Base-by-base conservation (phyloP, 768 basidiomycete genomes). In the Cubamyces sp. region DNA sequence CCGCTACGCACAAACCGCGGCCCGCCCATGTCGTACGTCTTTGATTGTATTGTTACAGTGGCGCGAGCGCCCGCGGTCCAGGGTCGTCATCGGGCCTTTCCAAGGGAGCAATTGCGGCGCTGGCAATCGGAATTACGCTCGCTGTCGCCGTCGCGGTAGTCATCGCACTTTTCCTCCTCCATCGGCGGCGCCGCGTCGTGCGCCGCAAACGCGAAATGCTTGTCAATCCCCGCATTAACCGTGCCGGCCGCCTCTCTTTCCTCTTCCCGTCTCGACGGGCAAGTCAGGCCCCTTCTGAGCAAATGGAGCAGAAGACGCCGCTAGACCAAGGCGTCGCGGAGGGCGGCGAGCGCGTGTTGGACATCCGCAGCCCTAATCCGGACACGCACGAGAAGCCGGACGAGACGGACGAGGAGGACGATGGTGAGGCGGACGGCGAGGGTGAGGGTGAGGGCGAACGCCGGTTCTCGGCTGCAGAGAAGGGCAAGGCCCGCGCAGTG, bases 101-200 rank as follows among this genome's bases (percentile, higher is more conserved):
- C 1, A 75, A 75, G 62, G 87, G 89, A 45, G 85, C 88, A 1
- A 84, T 90, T 56, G 88, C 88, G 19, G 90, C 88, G 0, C 76
- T 89, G 30, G 81, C 79, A 11, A 77, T 91, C 2, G 87, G 84
- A 3, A 79, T 80, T 21, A 70, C 84, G 19, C 74, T 91, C 9
- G 78, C 81, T 26, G 76, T 85, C 66, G 55, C 87, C 28, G 61
- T 85, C 4, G 60, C 75, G 64, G 76, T 79, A 60, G 75, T 79
- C 52, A 71, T 83, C 54, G 75, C 81, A 53, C 21, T 60, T 43
- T 46, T 64, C 50, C 52, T 40, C 49, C 12, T 64, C 12, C 57
- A 54, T 7, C 81, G 85, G 30, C 74, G 74, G 12, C 82, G 80
- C 14, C 66, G 67, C 11, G 61, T 55, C 47, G 55, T 42, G 19